These are phyloP conservation scores for Rhizopogon hawkerae DNA, from an alignment of 1,284 basidiomycete species.

Conservation along the genomic window DNA sequence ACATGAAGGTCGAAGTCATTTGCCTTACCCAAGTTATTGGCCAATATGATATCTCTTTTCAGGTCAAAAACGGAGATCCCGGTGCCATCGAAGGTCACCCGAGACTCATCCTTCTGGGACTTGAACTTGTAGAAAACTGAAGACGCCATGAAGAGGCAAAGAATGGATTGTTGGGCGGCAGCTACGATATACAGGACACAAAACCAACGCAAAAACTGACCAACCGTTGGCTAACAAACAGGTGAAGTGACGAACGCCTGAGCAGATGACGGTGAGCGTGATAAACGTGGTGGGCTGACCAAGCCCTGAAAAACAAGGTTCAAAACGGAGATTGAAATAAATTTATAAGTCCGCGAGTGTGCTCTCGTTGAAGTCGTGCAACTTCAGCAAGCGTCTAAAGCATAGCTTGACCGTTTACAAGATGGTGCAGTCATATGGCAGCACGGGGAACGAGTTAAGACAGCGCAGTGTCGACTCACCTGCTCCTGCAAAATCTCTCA, in stretches of 20 bases:
- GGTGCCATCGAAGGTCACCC: conserved; percentile 96
- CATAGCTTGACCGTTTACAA: not conserved
- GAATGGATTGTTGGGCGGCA: conserved; percentile 22
- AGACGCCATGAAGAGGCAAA: conserved; percentile 61
- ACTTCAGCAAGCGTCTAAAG: too few species aligned
- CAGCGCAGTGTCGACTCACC: conserved; percentile 19
- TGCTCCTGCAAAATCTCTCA: not conserved
- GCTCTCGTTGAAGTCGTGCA: not conserved
- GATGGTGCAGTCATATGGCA: conserved; percentile 25
- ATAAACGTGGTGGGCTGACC: not conserved
- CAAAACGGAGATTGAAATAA: conserved; percentile 17
- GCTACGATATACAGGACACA: conserved; percentile 14
- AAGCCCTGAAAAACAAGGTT: not conserved
- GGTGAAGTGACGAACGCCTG: not conserved
- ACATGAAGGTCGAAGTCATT: conserved; percentile 95
- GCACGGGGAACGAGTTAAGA: conserved; percentile 16
- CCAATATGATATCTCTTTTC: conserved; percentile 96
- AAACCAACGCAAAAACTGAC: conserved; percentile 2
- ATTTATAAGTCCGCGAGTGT: conserved; percentile 9
- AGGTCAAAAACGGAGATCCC: conserved; percentile 98
- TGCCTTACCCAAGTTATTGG: conserved; percentile 92
- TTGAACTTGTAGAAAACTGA: conserved; percentile 99
- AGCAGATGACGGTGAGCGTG: not conserved
- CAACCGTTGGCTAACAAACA: conserved; percentile 5
- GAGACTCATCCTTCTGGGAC: conserved; percentile 89